Base-by-base conservation (phyloP, 179 eudicot genomes). In the Vitellaria paradoxa region DNA sequence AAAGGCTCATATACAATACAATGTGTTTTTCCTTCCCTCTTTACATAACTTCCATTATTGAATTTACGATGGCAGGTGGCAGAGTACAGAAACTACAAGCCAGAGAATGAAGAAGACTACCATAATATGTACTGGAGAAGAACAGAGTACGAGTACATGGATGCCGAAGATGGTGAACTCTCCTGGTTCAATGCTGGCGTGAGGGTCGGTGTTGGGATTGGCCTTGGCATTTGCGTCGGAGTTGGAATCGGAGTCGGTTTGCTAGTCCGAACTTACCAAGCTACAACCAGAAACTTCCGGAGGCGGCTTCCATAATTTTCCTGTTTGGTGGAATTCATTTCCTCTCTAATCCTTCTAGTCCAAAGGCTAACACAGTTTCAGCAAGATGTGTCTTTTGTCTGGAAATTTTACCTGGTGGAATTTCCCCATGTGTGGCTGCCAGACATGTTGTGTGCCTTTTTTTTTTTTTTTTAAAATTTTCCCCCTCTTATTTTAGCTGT, bases 181-280 rank as follows among this genome's bases (percentile, higher is more conserved):
- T 89, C 94, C 0, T 92, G 94, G 94, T 94, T 94, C 85, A 94
- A 94, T 77, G 76, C 65, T 40, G 99, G 99, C 23, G 97, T 95
- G 24, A 85, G 99, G 78, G 99, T 95, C 9, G 99, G 99, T 60
- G 98, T 95, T 62, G 99, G 99, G 50, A 90, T 96, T 70, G 99
- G 99, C 79, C 96, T 96, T 68, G 91, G 99, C n/a, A 78, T 96
- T 65, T 91, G 98, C 79, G 86, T 96, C 18, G 98, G 99, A 11
- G 82, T 96, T 23, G 99, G 99, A 47, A 78, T 96, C 56, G 99
- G 99, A 49, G 99, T 90, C 55, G 98, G 99, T 60, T 80, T 96
- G 82, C 81, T 96, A 18, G 96, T 86, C 52, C 91, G 90, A 14
- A 88, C 97, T 56, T 93, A 93, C 88, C 96, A 89, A 72, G 79